A percentile compares a stretch with the other conserved stretches of the same genome.
Evolutionary conservation across 129 eudicot species (phyloP).

Genomic region (Artemisia argyi): DNA sequence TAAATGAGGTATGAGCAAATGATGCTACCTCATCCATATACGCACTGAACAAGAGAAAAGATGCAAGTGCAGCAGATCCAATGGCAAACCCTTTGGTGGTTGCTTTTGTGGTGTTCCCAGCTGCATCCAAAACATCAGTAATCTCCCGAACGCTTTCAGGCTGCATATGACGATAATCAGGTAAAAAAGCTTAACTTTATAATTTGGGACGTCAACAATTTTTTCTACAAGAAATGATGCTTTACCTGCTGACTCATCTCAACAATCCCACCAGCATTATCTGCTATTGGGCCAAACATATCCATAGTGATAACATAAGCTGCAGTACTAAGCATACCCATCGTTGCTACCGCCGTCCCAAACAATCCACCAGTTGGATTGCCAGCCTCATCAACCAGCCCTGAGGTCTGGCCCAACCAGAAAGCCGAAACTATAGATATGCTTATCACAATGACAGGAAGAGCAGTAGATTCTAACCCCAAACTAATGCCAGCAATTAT

Average conservation of each 20-base stretch:
- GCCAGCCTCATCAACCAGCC: conserved; percentile 86
- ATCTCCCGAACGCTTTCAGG: conserved; percentile 97
- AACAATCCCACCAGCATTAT: conserved; percentile 99
- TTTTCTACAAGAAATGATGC: background rate
- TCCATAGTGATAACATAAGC: conserved; percentile 98
- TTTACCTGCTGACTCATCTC: conserved; percentile 99
- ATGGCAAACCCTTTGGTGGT: conserved; percentile 98
- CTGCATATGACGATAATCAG: conserved; percentile 42
- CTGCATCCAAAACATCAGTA: conserved; percentile 96
- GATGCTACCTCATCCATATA: conserved; percentile 98
- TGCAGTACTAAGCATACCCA: conserved; percentile 99
- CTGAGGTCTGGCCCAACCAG: conserved; percentile 97
- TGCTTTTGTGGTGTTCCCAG: conserved; percentile 98
- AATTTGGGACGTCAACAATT: background rate
- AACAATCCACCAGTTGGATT: conserved; percentile 93
- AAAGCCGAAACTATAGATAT: conserved; percentile 69
- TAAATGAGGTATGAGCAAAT: conserved; percentile 68
- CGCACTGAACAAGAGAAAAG: conserved; percentile 94
- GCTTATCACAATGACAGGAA: conserved; percentile 93
- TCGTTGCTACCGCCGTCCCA: conserved; percentile 99
- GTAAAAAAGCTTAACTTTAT: background rate
- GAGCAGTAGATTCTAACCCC: conserved; percentile 95
- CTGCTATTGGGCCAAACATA: conserved; percentile 99
- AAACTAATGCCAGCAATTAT: conserved; percentile 94
- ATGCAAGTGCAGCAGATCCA: conserved; percentile 98